phyloP scores from a whole-genome alignment of 108 stramenopile species.

The Discostella pseudostelligera region DNA sequence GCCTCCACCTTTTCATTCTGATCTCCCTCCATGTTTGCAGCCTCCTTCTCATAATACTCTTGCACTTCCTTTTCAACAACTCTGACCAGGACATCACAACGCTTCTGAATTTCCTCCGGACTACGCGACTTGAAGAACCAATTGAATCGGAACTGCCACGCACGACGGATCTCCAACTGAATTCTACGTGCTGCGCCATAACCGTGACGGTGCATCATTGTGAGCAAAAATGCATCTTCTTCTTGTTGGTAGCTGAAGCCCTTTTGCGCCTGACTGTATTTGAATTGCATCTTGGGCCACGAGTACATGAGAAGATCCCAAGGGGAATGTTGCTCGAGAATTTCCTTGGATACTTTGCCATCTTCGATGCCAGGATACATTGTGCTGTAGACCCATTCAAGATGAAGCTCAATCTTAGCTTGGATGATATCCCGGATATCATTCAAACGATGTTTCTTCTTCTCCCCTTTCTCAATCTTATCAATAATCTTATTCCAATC shows the following conservation, averaged over 20 bases:
- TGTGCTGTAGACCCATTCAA: slow-evolving; percentile 81
- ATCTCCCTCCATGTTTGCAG: slow-evolving; percentile 13
- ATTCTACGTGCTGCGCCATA: slow-evolving; percentile 93
- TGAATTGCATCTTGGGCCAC: slow-evolving; percentile 82
- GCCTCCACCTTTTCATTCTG: slow-evolving; percentile 14
- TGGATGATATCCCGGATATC: slow-evolving; percentile 93
- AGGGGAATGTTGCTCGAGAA: slow-evolving; percentile 57
- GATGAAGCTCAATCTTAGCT: slow-evolving; percentile 92
- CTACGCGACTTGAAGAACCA: slow-evolving; percentile 98
- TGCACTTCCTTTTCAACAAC: slow-evolving; percentile 79
- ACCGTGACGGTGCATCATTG: slow-evolving; percentile 95
- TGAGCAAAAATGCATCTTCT: slow-evolving; percentile 95
- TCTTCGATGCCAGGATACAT: slow-evolving; percentile 53
- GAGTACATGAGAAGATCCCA: slow-evolving; percentile 80
- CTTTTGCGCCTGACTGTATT: slow-evolving; percentile 61
- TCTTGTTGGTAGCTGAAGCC: slow-evolving; percentile 86
- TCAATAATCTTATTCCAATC: slow-evolving; percentile 90
- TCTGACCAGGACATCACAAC: slow-evolving; percentile 70
- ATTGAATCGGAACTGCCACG: slow-evolving; percentile 96
- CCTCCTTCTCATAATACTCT: slow-evolving; percentile 68
- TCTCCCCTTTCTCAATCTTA: slow-evolving; percentile 88
- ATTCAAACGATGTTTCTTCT: slow-evolving; percentile 79
- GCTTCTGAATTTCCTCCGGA: slow-evolving; percentile 89
- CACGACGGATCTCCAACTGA: slow-evolving; percentile 90
- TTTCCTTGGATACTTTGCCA: slow-evolving; percentile 53